These are phyloP conservation scores for Typha latifolia DNA, from an alignment of 176 grass and related monocot species.

Conservation along the genomic window DNA sequence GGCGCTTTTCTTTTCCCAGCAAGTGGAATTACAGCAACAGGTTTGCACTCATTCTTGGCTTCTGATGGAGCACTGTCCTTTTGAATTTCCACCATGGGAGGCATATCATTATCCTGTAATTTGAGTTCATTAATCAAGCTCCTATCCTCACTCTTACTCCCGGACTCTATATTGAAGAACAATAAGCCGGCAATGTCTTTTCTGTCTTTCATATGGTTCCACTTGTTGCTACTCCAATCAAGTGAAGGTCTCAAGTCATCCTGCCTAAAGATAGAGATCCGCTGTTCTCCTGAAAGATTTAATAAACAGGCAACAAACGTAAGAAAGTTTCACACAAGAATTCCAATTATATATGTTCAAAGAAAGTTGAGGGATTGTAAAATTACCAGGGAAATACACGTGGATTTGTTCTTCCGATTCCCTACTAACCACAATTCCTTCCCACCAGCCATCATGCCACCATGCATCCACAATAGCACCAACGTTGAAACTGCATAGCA, in stretches of 20 bases:
- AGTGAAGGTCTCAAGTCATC: slow-evolving; percentile 54
- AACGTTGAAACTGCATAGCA: slow-evolving; percentile 22
- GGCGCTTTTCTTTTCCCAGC: slow-evolving; percentile 20
- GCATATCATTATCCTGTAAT: background rate
- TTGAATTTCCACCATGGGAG: slow-evolving; percentile 10
- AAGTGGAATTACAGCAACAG: slow-evolving; percentile 14
- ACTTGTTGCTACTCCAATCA: slow-evolving; percentile 66
- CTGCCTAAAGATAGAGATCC: slow-evolving; percentile 31
- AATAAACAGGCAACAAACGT: background rate
- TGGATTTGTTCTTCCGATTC: slow-evolving; percentile 29
- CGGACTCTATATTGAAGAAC: background rate
- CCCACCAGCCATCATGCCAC: slow-evolving; percentile 95
- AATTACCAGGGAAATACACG: slow-evolving; percentile 89
- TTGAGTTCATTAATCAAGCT: background rate
- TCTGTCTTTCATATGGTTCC: slow-evolving; percentile 48
- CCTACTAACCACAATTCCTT: slow-evolving; percentile 54
- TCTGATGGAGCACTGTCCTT: slow-evolving; percentile 1
- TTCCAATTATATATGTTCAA: background rate
- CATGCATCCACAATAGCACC: slow-evolving; percentile 71
- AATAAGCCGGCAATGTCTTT: slow-evolving; percentile 36
- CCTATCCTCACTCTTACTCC: slow-evolving; percentile 3
- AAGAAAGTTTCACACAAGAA: background rate
- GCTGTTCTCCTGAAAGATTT: slow-evolving; percentile 53
- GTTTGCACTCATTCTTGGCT: slow-evolving; percentile 23
- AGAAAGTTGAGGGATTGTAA: background rate